Base-by-base conservation (phyloP, 2,329 filamentous ascomycete species). In the Pleomassaria siparia region DNA sequence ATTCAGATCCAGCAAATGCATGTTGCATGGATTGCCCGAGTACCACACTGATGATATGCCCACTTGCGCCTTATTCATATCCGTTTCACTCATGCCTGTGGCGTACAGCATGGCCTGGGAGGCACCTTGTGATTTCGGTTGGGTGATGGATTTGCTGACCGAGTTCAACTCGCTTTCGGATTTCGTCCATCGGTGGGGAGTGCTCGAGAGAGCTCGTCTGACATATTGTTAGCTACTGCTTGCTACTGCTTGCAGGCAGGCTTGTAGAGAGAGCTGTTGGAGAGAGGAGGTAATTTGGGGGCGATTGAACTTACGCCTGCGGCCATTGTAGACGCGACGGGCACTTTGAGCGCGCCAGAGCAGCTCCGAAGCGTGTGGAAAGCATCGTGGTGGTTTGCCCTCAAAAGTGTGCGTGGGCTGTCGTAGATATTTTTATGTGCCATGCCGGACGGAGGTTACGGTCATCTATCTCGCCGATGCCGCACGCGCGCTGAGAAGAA, bases 51-150 rank as follows among this genome's bases (percentile, higher is more conserved):
- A 96, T 33, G 92, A 95, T 70, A 99, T 97, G 59, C 94, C 94
- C 60, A 99, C 87, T 78, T 99, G 95, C 21, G 94, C 88, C 79
- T 97, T 99, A 77, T 87, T 86, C 86, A 97, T 89, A 73, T 96
- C 91, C 47, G 81, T 80, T 67, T 95, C 89, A 33, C 77, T 83
- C 63, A 99, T 78, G 44, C 95, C 95, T 1, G 92, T 96, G 59
- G 89, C 94, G 78, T 96, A 99, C 47, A 99, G 81, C 95, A 99
- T 99, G 56, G 95, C 94, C 78, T 99, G 94, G 33, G 94, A 97
- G 46, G 95, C 94, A 60, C 94, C 94, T 78, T 99, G 94, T 26
- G 92, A 94, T 78, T 96, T 97, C 69, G 91, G 92, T 76, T 97
- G 91, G 21, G 94, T 99, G 76, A 99, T 92, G 69, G 79, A 73